These are phyloP conservation scores for Plasmodium reichenowi DNA, from an alignment of 169 alveolate genomes.

Conservation along the genomic window DNA sequence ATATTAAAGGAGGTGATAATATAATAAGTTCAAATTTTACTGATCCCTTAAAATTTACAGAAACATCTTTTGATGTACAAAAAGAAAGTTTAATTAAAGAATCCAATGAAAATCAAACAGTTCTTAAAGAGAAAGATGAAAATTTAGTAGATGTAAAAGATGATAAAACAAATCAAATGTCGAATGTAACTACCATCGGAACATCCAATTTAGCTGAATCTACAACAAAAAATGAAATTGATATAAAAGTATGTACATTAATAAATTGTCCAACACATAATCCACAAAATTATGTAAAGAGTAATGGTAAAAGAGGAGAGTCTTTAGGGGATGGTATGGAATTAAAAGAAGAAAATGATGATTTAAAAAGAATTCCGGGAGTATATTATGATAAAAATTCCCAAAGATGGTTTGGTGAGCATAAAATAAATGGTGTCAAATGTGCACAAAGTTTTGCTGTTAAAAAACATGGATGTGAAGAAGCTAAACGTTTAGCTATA, in stretches of 20 bases:
- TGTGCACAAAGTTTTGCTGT: conserved; percentile 82
- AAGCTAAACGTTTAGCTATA: conserved; percentile 82
- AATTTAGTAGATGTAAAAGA: conserved; percentile 4
- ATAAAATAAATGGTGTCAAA: conserved; percentile 75
- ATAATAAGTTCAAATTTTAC: conserved; percentile 12
- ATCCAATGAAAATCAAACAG: neutral
- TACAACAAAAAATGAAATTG: conserved; percentile 38
- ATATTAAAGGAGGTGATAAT: neutral
- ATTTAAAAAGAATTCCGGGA: conserved; percentile 74
- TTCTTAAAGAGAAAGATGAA: neutral
- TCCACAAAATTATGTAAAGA: conserved; percentile 50
- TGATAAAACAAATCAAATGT: neutral
- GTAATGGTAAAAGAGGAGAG: conserved; percentile 34
- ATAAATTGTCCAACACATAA: conserved; percentile 73
- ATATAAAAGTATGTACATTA: conserved; percentile 58
- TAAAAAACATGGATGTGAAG: conserved; percentile 84
- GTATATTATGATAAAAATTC: conserved; percentile 78
- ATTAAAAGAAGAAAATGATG: conserved; percentile 65
- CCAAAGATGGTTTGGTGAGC: conserved; percentile 80
- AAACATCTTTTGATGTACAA: neutral
- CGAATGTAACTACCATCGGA: conserved; percentile 7
- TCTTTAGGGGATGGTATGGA: conserved; percentile 32
- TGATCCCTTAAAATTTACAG: neutral
- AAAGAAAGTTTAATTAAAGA: conserved; percentile 1
- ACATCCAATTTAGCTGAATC: conserved; percentile 18